A percentile compares a stretch with the other conserved stretches of the same genome.
Conservation (phyloP, 768 basidiomycete species). For the Lactifluus rugatus region DNA sequence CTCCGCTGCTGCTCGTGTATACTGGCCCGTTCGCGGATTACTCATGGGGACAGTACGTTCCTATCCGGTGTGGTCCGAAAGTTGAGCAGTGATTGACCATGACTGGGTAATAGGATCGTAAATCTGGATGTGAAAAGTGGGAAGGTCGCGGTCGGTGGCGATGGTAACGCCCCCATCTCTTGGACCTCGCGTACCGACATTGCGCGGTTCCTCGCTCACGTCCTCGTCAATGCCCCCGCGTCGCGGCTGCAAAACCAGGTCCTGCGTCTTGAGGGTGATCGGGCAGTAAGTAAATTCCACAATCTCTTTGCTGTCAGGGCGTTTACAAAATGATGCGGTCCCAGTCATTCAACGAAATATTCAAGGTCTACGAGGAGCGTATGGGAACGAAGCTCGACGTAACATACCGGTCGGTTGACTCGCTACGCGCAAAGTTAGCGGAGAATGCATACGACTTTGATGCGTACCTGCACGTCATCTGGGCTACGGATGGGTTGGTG, state of each 20-base stretch:
- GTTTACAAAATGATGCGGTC: background rate
- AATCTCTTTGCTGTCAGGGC: background rate
- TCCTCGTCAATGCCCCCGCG: constrained; percentile 14
- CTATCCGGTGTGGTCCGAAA: background rate
- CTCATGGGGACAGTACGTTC: constrained; percentile 5
- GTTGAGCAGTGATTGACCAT: background rate
- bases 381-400: constrained; percentile 16
- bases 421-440: constrained; percentile 7
- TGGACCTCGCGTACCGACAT: constrained; percentile 19
- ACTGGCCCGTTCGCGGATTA: constrained; percentile 18
- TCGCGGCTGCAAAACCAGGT: constrained; percentile 12
- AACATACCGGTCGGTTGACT: constrained; percentile 7
- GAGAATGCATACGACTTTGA: constrained; percentile 15
- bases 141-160: constrained; percentile 15
- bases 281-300: constrained; percentile 7
- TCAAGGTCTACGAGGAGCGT: constrained; percentile 13
- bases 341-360: constrained; percentile 20
- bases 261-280: constrained; percentile 18
- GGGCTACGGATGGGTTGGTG: constrained; percentile 6
- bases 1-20: constrained; percentile 17
- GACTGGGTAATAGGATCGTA: background rate
- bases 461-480: constrained; percentile 6
- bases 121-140: constrained; percentile 10
- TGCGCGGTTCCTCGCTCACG: constrained; percentile 20
- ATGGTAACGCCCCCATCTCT: constrained; percentile 16